Evolutionary conservation across 148 eudicot genomes (phyloP), one percentile per base, ranked within the genome.

Genomic region (Amaranthus palmeri): DNA sequence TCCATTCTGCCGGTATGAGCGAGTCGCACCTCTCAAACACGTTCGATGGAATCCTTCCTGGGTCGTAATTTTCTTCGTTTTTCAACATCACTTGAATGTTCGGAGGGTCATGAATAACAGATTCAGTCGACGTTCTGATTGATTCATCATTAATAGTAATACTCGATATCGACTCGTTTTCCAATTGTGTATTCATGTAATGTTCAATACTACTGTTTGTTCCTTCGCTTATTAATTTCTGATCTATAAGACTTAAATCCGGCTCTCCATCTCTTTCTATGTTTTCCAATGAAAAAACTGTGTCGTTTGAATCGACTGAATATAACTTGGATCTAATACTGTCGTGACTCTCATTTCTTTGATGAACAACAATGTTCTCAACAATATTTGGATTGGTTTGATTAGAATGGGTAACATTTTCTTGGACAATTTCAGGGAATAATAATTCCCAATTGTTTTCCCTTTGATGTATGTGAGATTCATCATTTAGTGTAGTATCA

Each of bases 31-130:
- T 67, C 9, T 46, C 10, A 59, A 83, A 83, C 4, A 77, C 81
- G 5, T 44, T 17, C 0, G 74, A 13, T 1, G 85, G 85, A 42
- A 82, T 87, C 41, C 91, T 69, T 10, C 76, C 3, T n/a, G 79
- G 74, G 58, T 83, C 81, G 41, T 77, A 85, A 3, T 4, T 76
- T 13, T 10, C 76, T 3, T 54, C 85, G n/a, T 69, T 43, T 72
- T 83, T 74, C 42, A 79, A 81, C 91, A 87, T 87, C 4, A 69
- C 67, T 72, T 89, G 93, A 17, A 63, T 25, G 36, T 25, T 7
- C 8, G 84, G 17, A 10, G 89, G 93, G 6, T 41, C 68, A 61
- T 66, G 70, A 58, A 73, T 69, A 4, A 75, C 70, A 25, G 79
- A 74, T 36, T 68, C 7, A 25, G 6, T 49, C 0, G 15, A 61